These are phyloP conservation scores for Raffaelea albimanens DNA, from an alignment of 2,329 filamentous ascomycete species.

Conservation along the genomic window DNA sequence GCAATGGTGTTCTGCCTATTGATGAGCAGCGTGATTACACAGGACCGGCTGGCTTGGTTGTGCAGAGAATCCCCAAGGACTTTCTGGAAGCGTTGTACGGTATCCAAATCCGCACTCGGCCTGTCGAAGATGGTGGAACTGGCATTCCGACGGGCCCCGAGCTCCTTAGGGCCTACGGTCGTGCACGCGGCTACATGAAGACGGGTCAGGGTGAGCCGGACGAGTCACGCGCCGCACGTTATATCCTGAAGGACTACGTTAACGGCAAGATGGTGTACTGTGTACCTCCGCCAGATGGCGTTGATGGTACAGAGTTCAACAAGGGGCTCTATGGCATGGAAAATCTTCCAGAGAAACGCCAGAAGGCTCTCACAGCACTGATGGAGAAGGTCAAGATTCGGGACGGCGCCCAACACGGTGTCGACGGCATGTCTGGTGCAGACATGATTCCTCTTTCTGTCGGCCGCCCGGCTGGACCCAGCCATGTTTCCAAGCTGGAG, in stretches of 20 bases:
- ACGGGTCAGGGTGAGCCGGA: constrained; percentile 85
- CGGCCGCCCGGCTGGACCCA: too few species aligned
- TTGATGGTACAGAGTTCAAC: constrained; percentile 71
- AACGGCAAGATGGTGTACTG: constrained; percentile 91
- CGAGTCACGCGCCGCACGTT: constrained; percentile 81
- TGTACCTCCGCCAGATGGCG: constrained; percentile 64
- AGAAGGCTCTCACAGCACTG: constrained; percentile 48
- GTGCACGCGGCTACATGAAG: constrained; percentile 82
- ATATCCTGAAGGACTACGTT: constrained; percentile 93
- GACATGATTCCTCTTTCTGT: too few species aligned
- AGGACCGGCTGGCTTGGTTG: constrained; percentile 74
- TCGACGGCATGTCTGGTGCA: constrained; percentile 26
- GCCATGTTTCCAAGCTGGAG: too few species aligned
- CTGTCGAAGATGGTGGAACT: constrained; percentile 85
- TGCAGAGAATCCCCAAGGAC: constrained; percentile 72
- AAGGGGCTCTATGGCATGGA: constrained; percentile 68
- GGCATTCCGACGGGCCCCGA: constrained; percentile 79
- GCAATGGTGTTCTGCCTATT: constrained; percentile 89
- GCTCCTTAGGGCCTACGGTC: constrained; percentile 75
- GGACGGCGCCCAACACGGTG: constrained; percentile 19
- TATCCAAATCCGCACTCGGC: constrained; percentile 73
- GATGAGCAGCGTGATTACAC: constrained; percentile 92
- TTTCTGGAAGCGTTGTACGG: constrained; percentile 94
- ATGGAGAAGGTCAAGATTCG: constrained; percentile 1
- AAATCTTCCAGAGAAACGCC: constrained; percentile 75